Evolutionary conservation across 2,329 filamentous ascomycete species (phyloP), one percentile per base, ranked within the genome.

Genomic region (Mycosphaerella arachidis): DNA sequence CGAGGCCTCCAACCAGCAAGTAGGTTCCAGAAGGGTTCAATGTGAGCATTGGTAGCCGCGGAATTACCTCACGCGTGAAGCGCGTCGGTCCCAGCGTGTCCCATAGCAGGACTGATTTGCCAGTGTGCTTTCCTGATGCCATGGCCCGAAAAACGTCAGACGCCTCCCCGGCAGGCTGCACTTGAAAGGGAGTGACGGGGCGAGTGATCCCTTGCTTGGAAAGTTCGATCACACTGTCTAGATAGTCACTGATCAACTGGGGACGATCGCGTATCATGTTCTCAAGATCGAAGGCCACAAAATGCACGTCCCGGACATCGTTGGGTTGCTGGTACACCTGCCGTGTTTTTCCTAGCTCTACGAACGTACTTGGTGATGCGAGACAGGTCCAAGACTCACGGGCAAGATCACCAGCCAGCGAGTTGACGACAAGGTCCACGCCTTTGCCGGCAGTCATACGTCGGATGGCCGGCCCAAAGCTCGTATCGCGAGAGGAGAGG

Each of bases 371-470:
- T 29, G 68, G 70, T 55, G 7, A 70, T 67, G 12, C 72, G 35
- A 72, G 50, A 48, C 60, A 64, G 3, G 65, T 48, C 68, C 68
- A 73, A 3, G 63, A 66, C n/a, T 63, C 53, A 16, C 62, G 55
- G 9, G 75, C 64, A 1, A 66, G 31, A 13, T 70, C 59, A 1
- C 73, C 73, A 1, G 61, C 45, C 5, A 69, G 54, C 2, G 62
- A 67, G 60, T 71, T 75, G 53, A 76, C 56, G 3, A 75, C 60
- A 4, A 75, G 69, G 55, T 76, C 71, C 18, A 75, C 68, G 10
- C 74, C 74, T 6, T 46, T 51, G n/a, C 65, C 67, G n/a, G 63
- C 58, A 0, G 73, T 76, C 55, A 61, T 65, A 6, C 37, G 20
- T 67, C 37, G 29, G 30, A 57, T 20, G 24, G 48, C 46, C 7